Percentiles rank a stretch among this genome's conserved stretches.
phyloP scores from a whole-genome alignment of 1,284 basidiomycete genomes.

The Cutaneotrichosporon sp. region DNA sequence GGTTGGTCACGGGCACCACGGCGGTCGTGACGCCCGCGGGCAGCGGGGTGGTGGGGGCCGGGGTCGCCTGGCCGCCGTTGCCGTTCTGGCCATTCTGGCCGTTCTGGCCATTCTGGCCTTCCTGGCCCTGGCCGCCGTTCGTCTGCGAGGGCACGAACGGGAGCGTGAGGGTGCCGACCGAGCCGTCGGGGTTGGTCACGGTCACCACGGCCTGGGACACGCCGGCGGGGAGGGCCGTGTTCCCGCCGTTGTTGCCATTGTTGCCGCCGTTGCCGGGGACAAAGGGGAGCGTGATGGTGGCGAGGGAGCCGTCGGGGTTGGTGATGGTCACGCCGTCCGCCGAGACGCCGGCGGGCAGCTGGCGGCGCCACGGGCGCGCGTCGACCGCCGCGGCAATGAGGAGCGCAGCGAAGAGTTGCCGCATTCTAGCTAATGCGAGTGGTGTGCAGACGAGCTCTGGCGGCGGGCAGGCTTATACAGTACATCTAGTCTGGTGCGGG shows the following conservation, averaged over 20 bases:
- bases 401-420: conserved; percentile 4
- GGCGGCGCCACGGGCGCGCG: background rate
- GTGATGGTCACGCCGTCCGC: no score
- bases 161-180: background rate
- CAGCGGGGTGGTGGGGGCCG: background rate
- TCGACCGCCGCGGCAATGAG: background rate
- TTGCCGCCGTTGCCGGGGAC: no score
- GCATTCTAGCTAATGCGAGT: no score
- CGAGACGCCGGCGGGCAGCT: background rate
- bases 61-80: no score
- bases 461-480: no score
- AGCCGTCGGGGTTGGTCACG: conserved; percentile 1
- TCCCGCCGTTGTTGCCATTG: no score
- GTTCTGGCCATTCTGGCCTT: background rate
- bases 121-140: background rate
- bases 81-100: background rate
- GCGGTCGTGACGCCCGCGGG: background rate
- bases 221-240: no score
- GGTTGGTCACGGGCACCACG: background rate
- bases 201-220: background rate
- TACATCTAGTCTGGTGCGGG: no score
- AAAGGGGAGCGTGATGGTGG: no score
- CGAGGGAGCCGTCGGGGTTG: no score
- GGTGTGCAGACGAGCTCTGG: no score
- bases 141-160: background rate